These are phyloP conservation scores for Cercospora sp. DNA, from an alignment of 2,329 filamentous ascomycete species.

Conservation along the genomic window DNA sequence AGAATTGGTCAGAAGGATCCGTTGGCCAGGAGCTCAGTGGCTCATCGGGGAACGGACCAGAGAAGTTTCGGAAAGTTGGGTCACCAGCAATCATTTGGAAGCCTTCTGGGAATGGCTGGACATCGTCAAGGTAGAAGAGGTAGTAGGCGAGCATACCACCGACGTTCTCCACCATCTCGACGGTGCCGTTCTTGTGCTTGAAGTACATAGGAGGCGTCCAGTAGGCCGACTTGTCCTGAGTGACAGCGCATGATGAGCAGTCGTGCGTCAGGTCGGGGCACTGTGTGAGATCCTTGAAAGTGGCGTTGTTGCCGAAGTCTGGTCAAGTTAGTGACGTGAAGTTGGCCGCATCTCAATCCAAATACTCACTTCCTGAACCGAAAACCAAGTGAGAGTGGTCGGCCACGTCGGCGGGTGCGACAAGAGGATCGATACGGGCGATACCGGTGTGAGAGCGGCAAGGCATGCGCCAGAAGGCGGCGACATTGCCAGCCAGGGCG, in stretches of 20 bases:
- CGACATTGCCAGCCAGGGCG: conserved; percentile 34
- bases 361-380: conserved; percentile 70
- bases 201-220: conserved; percentile 81
- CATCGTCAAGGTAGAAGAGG: conserved; percentile 65
- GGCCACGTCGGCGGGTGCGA: conserved; percentile 61
- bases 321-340: conserved; percentile 22
- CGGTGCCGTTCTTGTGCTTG: conserved; percentile 65
- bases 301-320: conserved; percentile 67
- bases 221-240: conserved; percentile 82
- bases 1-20: conserved; percentile 66
- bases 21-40: conserved; percentile 70
- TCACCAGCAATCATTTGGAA: conserved; percentile 84
- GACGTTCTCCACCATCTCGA: conserved; percentile 69
- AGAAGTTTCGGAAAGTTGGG: conserved; percentile 67
- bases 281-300: conserved; percentile 57
- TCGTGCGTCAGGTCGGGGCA: conserved; percentile 62
- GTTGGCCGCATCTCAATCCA: neutral
- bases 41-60: conserved; percentile 65
- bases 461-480: conserved; percentile 87
- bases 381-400: conserved; percentile 73
- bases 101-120: conserved; percentile 71
- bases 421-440: conserved; percentile 75
- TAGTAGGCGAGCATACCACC: conserved; percentile 92
- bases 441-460: conserved; percentile 71
- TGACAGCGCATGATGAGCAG: conserved; percentile 80